Base-by-base conservation (phyloP, 1,139 yeast genomes). In the Blastobotrys arbuscula region DNA sequence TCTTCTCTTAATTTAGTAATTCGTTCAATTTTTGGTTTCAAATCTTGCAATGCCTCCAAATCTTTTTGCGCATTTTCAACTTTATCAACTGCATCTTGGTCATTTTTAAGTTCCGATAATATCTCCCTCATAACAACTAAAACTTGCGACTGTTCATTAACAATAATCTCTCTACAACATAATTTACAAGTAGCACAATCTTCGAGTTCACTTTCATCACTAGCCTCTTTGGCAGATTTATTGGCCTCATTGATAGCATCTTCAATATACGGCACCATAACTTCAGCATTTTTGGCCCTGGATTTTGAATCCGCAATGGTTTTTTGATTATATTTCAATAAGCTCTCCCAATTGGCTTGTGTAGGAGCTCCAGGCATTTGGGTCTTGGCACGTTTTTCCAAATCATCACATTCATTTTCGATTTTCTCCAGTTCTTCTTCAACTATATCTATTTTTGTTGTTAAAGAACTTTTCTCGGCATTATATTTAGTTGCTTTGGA, bases 111-210 rank as follows among this genome's bases (percentile, higher is more conserved):
- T 8, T 19, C n/a, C 4, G n/a, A 4, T 4, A 15, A 4, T 18
- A n/a, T 9, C 10, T 4, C 21, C 10, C 12, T 13, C 21, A 35
- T 12, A 19, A 5, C 39, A 12, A n/a, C 39, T 3, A 35, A 3
- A 10, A 45, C 44, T 0, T 47, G 34, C 50, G 56, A 47, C 8
- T 36, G 38, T 0, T 69, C 63, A 15, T 45, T 46, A 37, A 31
- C 39, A 13, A 20, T 46, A 19, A 49, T 44, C n/a, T 42, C 39
- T 30, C 52, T 44, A 2, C 21, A 19, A 16, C 53, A 46, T 9
- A 42, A 39, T 20, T 31, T 15, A 38, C 52, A 49, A 16, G 33
- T 15, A 7, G 35, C 12, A 7, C 6, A 7, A 8, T 6, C 39
- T n/a, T 10, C 39, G 6, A 3, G n/a, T 35, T 35, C 20, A 18